These are phyloP conservation scores for Populus pruinosa DNA, from an alignment of 345 rosid genomes.

Conservation along the genomic window DNA sequence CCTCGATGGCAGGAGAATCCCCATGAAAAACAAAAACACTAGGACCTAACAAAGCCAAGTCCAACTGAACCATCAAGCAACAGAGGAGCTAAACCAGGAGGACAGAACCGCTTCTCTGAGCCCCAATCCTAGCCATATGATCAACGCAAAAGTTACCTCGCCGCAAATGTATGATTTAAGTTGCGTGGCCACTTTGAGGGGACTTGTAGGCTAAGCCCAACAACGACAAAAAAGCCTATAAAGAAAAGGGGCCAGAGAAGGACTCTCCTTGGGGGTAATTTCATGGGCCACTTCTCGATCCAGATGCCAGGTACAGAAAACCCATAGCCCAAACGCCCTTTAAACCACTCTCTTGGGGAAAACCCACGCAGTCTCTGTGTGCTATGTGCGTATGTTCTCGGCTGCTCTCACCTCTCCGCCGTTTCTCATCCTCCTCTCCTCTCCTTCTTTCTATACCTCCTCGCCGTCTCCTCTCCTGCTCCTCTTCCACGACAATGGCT, in stretches of 20 bases:
- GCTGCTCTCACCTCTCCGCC: conserved; percentile 1
- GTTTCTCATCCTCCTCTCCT: conserved; percentile 11
- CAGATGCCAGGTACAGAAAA: background rate
- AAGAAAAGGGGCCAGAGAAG: background rate
- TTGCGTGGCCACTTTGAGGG: too few relatives aligned
- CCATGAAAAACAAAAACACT: too few relatives aligned
- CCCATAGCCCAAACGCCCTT: background rate
- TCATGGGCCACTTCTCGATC: background rate
- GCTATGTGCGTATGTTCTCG: conserved; percentile 6
- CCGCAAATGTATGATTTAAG: too few relatives aligned
- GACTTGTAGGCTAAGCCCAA: background rate
- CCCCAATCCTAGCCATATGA: too few relatives aligned
- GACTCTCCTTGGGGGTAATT: background rate
- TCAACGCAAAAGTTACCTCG: too few relatives aligned
- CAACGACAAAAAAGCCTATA: background rate
- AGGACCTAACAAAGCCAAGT: too few relatives aligned
- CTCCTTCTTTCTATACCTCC: conserved; percentile 11
- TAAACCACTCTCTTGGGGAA: background rate
- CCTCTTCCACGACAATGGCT: conserved; percentile 15
- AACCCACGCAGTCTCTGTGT: background rate
- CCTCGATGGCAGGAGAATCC: too few relatives aligned
- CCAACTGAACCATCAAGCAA: too few relatives aligned
- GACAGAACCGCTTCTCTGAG: too few relatives aligned
- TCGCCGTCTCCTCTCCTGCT: conserved; percentile 20
- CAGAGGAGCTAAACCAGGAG: too few relatives aligned